Conservation (phyloP, 73 alveolate genomes). For the Tetrahymena thermophila region DNA sequence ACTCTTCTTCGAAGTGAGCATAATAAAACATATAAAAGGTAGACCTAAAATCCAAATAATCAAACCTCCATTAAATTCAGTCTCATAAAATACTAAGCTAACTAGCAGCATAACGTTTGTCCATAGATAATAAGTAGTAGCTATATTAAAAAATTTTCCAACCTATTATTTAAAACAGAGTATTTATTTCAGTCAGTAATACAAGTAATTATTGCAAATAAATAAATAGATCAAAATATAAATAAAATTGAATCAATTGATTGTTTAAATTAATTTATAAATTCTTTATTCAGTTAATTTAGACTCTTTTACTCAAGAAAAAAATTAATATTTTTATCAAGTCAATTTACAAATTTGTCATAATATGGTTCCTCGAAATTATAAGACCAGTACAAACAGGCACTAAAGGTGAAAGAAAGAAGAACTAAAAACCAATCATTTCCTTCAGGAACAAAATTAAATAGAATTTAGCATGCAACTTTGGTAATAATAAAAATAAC, state of each 20-base stretch:
- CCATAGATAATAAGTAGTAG: slow-evolving; percentile 36
- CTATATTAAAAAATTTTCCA: slow-evolving; percentile 15
- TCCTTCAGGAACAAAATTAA: slow-evolving; percentile 10
- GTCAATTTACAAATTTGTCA: slow-evolving; percentile 6
- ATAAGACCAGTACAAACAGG: slow-evolving; percentile 11
- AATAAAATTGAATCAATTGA: no score
- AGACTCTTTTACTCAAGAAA: no score
- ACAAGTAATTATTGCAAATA: no score
- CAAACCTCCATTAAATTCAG: slow-evolving; percentile 78
- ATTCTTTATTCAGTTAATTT: no score
- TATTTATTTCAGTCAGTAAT: no score
- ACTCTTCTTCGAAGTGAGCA: slow-evolving; percentile 63
- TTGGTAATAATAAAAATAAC: slow-evolving; percentile 21
- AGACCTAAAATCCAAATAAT: slow-evolving; percentile 72
- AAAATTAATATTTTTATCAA: background rate
- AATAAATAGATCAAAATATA: no score
- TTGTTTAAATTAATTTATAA: no score
- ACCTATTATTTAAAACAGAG: background rate
- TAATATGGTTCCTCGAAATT: slow-evolving; percentile 37
- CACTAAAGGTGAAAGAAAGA: slow-evolving; percentile 7
- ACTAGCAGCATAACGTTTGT: slow-evolving; percentile 52
- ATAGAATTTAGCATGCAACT: slow-evolving; percentile 4
- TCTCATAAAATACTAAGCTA: slow-evolving; percentile 54
- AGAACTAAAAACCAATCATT: slow-evolving; percentile 26
- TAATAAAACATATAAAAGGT: slow-evolving; percentile 64